Base-by-base conservation (phyloP, 164 flowering plant genomes). In the Sedum album region DNA sequence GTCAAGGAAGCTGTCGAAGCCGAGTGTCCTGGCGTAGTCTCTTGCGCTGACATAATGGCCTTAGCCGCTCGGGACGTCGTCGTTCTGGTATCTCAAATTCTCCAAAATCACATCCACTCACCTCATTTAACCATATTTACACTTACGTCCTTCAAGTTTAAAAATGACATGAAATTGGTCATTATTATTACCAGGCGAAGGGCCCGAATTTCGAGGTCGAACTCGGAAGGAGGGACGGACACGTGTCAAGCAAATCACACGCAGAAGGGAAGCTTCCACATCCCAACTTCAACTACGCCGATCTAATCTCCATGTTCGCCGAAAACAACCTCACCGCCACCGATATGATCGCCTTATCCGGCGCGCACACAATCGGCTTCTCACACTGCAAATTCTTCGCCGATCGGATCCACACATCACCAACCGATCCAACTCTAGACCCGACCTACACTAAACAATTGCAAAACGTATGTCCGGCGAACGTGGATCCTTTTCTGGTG, bases 331-430 rank as follows among this genome's bases (percentile, higher is more conserved):
- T 89, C 20, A n/a, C 81, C 51, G 97, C 80, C 42, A 44, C 74
- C 0, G 98, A 93, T 73, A 86, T 93, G 95, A 82, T 91, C 48
- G 97, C 98, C 55, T 93, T 91, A 39, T 88, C 93, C 66, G 96
- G 97, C 8, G 91, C 88, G 0, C 97, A 91, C 79, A 88, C 97
- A 0, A 30, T 89, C 0, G 97, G 97, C 28, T 83, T 86, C 80
- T 82, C 94, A 44, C 96, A 91, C 77, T 89, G 97, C 78, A 48
- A 44, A 72, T 82, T 82, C 62, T 82, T 91, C 55, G 71, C 88
- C 1, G 76, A 79, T 53, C 85, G 96, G 13, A 68, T 89, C 53
- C 26, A 66, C 77, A 68, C 74, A 4, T 66, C 81, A 39, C 76
- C 76, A 0, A 73, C 82, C 0, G 97, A 91, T 67, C 96, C 96